Base-by-base conservation (phyloP, 129 eudicot genomes). In the Pseudognaphalium luteoalbum region DNA sequence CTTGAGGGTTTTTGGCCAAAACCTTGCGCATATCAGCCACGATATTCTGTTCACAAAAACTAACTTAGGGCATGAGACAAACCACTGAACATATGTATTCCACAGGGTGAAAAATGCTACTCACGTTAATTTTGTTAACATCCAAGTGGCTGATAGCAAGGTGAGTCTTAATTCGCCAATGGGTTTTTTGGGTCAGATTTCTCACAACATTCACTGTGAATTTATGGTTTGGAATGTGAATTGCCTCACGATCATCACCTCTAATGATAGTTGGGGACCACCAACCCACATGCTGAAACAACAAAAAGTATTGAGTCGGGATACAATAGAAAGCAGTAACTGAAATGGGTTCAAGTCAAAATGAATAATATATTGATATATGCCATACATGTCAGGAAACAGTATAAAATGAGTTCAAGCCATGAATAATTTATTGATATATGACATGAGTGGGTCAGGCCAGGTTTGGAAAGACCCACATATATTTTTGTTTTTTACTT, bases 21-120 rank as follows among this genome's bases (percentile, higher is more conserved):
- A 90, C 93, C 81, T 90, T 90, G 66, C 96, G 96, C 96, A 90
- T 90, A 80, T 90, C 93, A 73, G 96, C 96, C 71, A 88, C 96
- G 61, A 90, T 88, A 65, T 37, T 82, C 96, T 90, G 89, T 65
- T 20, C 71, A 73, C 52, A 79, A 72, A 66, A 63, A 47, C 66
- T 28, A 68, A 37, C 16, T 42, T 68, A 75, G 63, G 28, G 56
- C 29, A 63, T 66, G 66, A 72, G 37, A 6, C 33, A 19, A 54
- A 60, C 72, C 28, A 51, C 17, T 5, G 28, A 66, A 9, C 12
- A 59, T 35, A 64, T 25, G 35, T 15, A 28, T 34, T 52, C 62
- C 10, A 28, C 41, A 68, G 14, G 28, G 12, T 54, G 54, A 68
- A 69, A 52, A 50, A 19, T 21, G 22, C 15, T 34, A 68, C 93